These are phyloP conservation scores for Thinopyrum elongatum DNA, from an alignment of 176 grass and related monocot species.

Conservation along the genomic window DNA sequence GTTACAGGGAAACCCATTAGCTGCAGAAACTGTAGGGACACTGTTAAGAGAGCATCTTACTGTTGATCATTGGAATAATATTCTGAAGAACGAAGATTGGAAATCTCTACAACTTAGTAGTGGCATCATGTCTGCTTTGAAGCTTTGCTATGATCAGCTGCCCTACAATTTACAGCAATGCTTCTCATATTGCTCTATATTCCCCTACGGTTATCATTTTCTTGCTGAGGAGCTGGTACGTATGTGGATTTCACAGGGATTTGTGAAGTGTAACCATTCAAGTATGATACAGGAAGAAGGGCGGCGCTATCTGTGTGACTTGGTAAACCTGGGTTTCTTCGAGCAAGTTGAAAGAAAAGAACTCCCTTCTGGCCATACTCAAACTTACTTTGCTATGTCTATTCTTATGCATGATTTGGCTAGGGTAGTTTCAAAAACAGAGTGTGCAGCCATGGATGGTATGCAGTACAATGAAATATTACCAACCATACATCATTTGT, in stretches of 20 bases:
- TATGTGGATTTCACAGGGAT: slow-evolving; percentile 56
- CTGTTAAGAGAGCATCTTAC: not conserved
- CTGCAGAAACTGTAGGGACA: slow-evolving; percentile 16
- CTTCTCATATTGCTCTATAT: slow-evolving; percentile 17
- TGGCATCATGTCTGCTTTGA: slow-evolving; percentile 32
- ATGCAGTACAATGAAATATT: not conserved
- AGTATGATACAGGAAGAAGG: slow-evolving; percentile 21
- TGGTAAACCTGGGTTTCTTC: not conserved
- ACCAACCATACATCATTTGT: slow-evolving; percentile 19
- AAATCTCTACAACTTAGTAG: not conserved
- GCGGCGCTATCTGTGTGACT: slow-evolving; percentile 9
- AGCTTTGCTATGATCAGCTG: slow-evolving; percentile 11
- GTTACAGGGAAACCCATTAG: slow-evolving; percentile 30
- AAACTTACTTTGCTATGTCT: not conserved
- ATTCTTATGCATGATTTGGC: slow-evolving; percentile 18
- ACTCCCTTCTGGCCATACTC: not conserved
- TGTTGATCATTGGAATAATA: slow-evolving; percentile 11
- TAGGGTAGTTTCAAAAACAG: slow-evolving; percentile 15
- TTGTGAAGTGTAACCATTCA: not conserved
- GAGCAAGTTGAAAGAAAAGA: not conserved
- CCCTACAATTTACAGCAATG: not conserved
- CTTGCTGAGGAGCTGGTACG: not conserved
- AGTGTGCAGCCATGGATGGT: slow-evolving; percentile 10
- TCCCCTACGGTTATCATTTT: not conserved
- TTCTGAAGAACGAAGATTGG: slow-evolving; percentile 26